These are phyloP conservation scores for Penicillium sp. DNA, from an alignment of 2,329 filamentous ascomycete species.

Conservation along the genomic window DNA sequence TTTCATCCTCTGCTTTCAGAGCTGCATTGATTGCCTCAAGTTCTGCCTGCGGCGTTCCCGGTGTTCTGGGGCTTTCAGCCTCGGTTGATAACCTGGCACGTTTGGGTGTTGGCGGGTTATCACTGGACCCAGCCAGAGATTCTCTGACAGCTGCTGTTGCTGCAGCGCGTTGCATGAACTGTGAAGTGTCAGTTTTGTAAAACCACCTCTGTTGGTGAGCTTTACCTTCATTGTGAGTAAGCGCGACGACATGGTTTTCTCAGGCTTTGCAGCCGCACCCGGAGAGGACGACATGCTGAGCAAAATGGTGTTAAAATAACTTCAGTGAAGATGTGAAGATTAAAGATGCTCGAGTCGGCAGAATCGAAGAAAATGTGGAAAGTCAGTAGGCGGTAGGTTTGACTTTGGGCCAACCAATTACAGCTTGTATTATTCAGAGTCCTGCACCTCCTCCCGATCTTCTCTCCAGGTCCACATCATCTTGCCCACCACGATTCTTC, in stretches of 20 bases:
- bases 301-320: not conserved
- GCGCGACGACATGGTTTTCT: constrained; percentile 75
- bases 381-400: constrained; percentile 14
- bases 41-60: constrained; percentile 30
- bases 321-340: no score
- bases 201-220: not conserved
- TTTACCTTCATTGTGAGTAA: constrained; percentile 80
- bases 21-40: constrained; percentile 39
- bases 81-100: constrained; percentile 32
- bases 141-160: constrained; percentile 49
- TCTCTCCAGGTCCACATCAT: constrained; percentile 12
- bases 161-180: constrained; percentile 88
- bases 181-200: constrained; percentile 11
- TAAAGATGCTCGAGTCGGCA: no score
- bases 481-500: constrained; percentile 16
- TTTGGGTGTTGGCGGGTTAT: constrained; percentile 35
- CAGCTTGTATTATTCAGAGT: constrained; percentile 27
- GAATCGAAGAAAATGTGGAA: constrained; percentile 9
- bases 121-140: constrained; percentile 46
- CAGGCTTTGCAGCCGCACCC: constrained; percentile 52
- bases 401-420: constrained; percentile 26
- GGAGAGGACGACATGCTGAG: constrained; percentile 30
- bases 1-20: constrained; percentile 39
- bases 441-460: constrained; percentile 6
- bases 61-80: constrained; percentile 17